Base-by-base conservation (phyloP, 2,329 filamentous ascomycete genomes). In the Colletotrichum karsti region DNA sequence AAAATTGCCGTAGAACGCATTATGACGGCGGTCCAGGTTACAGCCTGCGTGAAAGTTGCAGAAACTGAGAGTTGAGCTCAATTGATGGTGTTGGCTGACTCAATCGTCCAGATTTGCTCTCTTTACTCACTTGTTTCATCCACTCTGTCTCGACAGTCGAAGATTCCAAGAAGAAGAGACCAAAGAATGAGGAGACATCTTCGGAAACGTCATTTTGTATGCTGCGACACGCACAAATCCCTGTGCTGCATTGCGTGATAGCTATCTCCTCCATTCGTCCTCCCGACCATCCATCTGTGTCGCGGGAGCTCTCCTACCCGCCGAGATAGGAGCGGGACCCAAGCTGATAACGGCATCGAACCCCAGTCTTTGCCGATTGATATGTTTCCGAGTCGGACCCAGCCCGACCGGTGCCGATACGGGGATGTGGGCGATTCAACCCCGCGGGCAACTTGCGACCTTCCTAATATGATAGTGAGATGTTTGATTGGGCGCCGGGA, bases 361-460 rank as follows among this genome's bases (percentile, higher is more conserved):
- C 39, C 54, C 54, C 39, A 44, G 56, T 48, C n/a, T 53, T 53
- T 53, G 50, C 50, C 50, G 50, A 53, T 53, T 20, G 28, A 28
- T n/a, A 35, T 53, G 50, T 53, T 24, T 35, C 51, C 37, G 41
- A 18, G 26, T 62, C 58, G 48, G 46, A 18, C 20, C 7, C 24
- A 35, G 12, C 42, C 24, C 30, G 37, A 28, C 53, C 60, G 64
- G 64, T 67, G 64, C 64, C 64, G 60, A 67, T 64, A 41, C 60
- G 60, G 64, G 54, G 60, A 63, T 63, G 42, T 30, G 59, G 51
- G 30, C 10, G 20, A 39, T 50, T 26, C 8, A 41, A 44, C 35
- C 42, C 64, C 60, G 64, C 64, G 64, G 64, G 64, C 35, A 67
- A 67, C 37, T 54, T 41, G 57, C 7, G 57, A 60, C 57, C 44